A percentile compares a stretch with the other conserved stretches of the same genome.
phyloP scores from a whole-genome alignment of 78 protist genomes.

The Creolimax fragrantissima region DNA sequence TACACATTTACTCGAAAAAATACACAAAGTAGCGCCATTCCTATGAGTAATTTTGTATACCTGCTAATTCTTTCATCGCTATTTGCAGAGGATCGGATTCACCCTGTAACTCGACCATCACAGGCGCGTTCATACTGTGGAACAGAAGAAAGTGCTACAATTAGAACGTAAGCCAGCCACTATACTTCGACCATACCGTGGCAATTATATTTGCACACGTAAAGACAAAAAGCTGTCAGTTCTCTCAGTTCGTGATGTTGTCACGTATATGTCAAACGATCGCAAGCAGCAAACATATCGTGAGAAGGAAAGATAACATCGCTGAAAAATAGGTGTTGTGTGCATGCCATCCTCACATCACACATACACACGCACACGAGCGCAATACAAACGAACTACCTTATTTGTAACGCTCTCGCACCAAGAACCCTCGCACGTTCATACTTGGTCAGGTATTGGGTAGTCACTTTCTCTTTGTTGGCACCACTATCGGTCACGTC shows the following conservation, averaged over 20 bases:
- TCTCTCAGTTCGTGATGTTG: too few species aligned
- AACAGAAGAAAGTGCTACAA: too few species aligned
- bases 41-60: neutral
- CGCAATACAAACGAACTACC: neutral
- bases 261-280: too few species aligned
- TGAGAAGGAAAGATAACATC: too few species aligned
- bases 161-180: too few species aligned
- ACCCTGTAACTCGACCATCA: conserved; percentile 62
- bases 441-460: conserved; percentile 68
- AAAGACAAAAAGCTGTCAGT: too few species aligned
- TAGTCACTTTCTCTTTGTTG: conserved; percentile 41
- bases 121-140: conserved; percentile 65
- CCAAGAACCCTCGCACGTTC: conserved; percentile 73
- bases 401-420: conserved; percentile 71
- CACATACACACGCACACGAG: neutral
- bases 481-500: neutral
- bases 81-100: conserved; percentile 70
- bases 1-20: too few species aligned
- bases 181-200: too few species aligned
- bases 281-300: too few species aligned
- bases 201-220: too few species aligned
- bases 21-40: neutral
- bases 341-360: too few species aligned
- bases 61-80: conserved; percentile 54
- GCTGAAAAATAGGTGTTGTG: too few species aligned